Evolutionary conservation across 108 stramenopile genomes (phyloP).

Genomic region (Skeletonema costatum): DNA sequence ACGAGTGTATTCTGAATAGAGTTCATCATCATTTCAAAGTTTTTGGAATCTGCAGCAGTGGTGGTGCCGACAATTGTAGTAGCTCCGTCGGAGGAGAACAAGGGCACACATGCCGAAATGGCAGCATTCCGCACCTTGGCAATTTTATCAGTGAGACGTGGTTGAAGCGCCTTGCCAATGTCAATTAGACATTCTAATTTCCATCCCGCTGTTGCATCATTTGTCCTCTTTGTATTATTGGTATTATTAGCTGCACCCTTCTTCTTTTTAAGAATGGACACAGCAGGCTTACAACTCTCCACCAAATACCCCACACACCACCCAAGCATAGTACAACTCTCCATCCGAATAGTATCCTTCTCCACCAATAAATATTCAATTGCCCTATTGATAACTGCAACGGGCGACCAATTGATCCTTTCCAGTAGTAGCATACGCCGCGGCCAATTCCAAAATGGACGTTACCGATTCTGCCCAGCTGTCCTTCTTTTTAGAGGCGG

Average conservation of each 20-base stretch:
- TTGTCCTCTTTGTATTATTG: neutral
- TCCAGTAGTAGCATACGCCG: neutral
- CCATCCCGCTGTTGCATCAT: constrained; percentile 16
- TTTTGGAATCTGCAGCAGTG: neutral
- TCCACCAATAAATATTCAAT: constrained; percentile 36
- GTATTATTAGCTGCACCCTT: neutral
- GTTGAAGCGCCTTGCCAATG: constrained; percentile 45
- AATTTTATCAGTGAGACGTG: constrained; percentile 78
- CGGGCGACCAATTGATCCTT: neutral
- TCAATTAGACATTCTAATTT: constrained; percentile 38
- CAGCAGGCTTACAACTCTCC: neutral
- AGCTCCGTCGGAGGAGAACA: constrained; percentile 17
- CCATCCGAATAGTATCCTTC: constrained; percentile 46
- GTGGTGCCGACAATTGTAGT: neutral
- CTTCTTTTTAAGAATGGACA: constrained; percentile 31
- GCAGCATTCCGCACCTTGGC: constrained; percentile 70
- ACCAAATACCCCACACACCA: constrained; percentile 29
- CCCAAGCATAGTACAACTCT: constrained; percentile 55
- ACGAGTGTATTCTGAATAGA: constrained; percentile 47
- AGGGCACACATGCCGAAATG: constrained; percentile 52
- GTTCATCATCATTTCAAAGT: neutral
- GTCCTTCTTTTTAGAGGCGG: neutral
- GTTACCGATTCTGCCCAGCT: constrained; percentile 19
- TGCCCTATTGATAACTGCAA: constrained; percentile 42
- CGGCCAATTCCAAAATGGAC: constrained; percentile 28